phyloP scores from a whole-genome alignment of 2,329 filamentous ascomycete species.

The Cladosporium sp. region DNA sequence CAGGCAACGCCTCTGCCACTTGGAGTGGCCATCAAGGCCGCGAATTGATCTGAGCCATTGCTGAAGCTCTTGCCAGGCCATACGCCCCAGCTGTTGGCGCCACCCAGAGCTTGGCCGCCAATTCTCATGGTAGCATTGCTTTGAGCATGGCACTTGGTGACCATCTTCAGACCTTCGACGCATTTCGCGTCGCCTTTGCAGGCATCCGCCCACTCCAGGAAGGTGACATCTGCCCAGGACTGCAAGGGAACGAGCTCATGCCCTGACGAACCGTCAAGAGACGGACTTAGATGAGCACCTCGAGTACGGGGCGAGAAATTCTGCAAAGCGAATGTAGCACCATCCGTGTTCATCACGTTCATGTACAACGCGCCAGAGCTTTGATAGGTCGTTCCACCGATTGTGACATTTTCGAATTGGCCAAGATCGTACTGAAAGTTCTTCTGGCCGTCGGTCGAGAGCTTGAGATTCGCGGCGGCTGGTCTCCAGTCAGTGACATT shows the following conservation, averaged over 20 bases:
- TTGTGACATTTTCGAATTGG: slow-evolving; percentile 6
- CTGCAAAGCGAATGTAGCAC: slow-evolving; percentile 8
- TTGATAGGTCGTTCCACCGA: slow-evolving; percentile 4
- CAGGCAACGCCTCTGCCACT: slow-evolving; percentile 20
- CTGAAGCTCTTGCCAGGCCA: slow-evolving; percentile 13
- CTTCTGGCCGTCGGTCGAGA: neutral
- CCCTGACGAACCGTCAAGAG: slow-evolving; percentile 8
- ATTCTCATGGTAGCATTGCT: slow-evolving; percentile 4
- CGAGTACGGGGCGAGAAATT: neutral
- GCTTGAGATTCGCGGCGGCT: neutral
- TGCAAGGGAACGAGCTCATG: slow-evolving; percentile 2
- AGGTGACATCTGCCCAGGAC: slow-evolving; percentile 11
- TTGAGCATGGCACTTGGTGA: slow-evolving; percentile 8
- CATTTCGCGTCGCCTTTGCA: slow-evolving; percentile 11
- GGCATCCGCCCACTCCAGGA: slow-evolving; percentile 3
- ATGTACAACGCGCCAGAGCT: neutral
- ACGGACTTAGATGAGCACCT: neutral
- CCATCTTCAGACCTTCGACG: slow-evolving; percentile 2
- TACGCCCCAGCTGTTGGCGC: neutral
- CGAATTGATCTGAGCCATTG: slow-evolving; percentile 9
- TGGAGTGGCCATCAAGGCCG: slow-evolving; percentile 22
- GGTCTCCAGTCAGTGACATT: neutral
- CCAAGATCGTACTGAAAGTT: slow-evolving; percentile 6
- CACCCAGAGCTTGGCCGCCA: neutral
- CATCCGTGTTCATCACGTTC: slow-evolving; percentile 4